Conservation (phyloP, 2,329 filamentous ascomycete genomes). For the Xylaria sp. region DNA sequence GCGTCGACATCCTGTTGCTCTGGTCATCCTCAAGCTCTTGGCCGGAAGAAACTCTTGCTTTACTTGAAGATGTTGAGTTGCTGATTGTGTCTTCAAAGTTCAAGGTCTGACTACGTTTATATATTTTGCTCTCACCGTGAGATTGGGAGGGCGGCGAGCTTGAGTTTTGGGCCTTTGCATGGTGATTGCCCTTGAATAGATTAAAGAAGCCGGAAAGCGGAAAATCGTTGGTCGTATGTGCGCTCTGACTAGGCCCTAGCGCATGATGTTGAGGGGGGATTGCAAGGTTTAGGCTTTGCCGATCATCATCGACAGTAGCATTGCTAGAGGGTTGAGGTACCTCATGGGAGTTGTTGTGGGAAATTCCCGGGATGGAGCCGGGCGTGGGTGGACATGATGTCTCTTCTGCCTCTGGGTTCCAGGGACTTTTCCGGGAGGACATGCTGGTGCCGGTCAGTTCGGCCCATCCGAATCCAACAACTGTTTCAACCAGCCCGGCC, state of each 20-base stretch:
- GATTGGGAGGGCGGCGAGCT: conserved; percentile 45
- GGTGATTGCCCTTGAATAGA: conserved; percentile 69
- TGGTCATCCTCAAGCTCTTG: conserved; percentile 53
- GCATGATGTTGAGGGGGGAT: conserved; percentile 40
- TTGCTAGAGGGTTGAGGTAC: conserved; percentile 74
- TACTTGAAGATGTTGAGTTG: conserved; percentile 43
- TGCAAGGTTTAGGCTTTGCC: conserved; percentile 58
- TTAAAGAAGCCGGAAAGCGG: conserved; percentile 71
- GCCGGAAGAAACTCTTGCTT: conserved; percentile 55
- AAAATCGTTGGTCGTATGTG: conserved; percentile 49
- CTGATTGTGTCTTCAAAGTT: conserved; percentile 49
- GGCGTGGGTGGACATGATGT: conserved; percentile 33
- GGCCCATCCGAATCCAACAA: conserved; percentile 93
- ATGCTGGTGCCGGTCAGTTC: conserved; percentile 80
- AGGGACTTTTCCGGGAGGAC: conserved; percentile 53
- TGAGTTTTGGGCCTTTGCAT: conserved; percentile 51
- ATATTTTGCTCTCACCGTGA: conserved; percentile 71
- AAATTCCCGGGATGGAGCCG: conserved; percentile 42
- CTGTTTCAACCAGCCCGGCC: conserved; percentile 88
- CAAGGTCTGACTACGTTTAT: conserved; percentile 78
- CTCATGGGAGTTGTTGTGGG: conserved; percentile 52
- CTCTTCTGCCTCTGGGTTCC: conserved; percentile 47
- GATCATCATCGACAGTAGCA: conserved; percentile 71
- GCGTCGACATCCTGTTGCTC: conserved; percentile 63
- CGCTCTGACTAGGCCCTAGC: conserved; percentile 33